Evolutionary conservation across 2,329 filamentous ascomycete species (phyloP).

Genomic region (Onygenales sp.): DNA sequence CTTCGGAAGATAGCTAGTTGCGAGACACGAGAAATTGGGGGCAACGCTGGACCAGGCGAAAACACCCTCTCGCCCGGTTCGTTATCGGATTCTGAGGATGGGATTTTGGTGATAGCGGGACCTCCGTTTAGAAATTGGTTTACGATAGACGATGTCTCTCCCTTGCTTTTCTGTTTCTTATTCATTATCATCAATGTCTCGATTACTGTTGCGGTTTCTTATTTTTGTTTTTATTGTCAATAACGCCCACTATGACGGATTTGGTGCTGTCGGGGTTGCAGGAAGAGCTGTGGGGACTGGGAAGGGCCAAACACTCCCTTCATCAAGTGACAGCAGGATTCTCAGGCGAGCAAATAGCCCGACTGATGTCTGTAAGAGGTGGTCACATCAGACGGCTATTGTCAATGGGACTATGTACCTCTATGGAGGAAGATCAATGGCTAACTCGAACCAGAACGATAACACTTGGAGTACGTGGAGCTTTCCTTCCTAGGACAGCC

Average conservation of each 20-base stretch:
- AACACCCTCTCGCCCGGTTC: not conserved
- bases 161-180: not conserved
- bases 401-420: constrained; percentile 69
- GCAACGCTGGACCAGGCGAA: no score
- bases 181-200: not conserved
- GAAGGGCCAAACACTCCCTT: not conserved
- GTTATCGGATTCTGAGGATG: not conserved
- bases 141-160: not conserved
- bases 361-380: constrained; percentile 53
- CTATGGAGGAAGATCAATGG: constrained; percentile 61
- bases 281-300: not conserved
- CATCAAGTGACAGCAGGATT: not conserved
- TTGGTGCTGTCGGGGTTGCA: not conserved
- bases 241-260: not conserved
- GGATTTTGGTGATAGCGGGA: not conserved
- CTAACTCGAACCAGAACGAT: constrained; percentile 45
- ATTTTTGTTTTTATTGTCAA: not conserved
- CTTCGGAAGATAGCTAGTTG: not conserved
- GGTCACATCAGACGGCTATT: constrained; percentile 57
- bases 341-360: constrained; percentile 31
- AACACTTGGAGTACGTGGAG: constrained; percentile 60
- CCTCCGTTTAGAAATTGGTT: not conserved
- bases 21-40: not conserved
- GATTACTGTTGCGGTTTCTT: not conserved
- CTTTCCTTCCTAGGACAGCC: not conserved